Evolutionary conservation across 2,329 filamentous ascomycete genomes (phyloP), one percentile per base, ranked within the genome.

Genomic region (Colletotrichum somersetense): DNA sequence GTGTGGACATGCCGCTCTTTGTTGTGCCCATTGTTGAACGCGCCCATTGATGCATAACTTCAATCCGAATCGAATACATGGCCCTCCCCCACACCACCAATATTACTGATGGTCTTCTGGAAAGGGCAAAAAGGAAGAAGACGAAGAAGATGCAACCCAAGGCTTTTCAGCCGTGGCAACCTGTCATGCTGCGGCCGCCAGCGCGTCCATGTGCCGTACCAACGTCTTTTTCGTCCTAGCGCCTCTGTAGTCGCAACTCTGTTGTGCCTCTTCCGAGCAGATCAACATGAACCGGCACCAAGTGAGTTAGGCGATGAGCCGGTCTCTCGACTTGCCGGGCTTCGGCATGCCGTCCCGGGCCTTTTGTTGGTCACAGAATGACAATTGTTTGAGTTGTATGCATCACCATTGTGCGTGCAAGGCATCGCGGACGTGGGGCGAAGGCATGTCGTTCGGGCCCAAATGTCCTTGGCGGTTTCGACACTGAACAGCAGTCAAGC

Each of bases 181-280:
- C 48, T 48, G 57, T 62, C 68, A 67, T 71, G 64, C 65, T 52
- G 57, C 46, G 40, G 40, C 33, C 59, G 59, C 46, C 46, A 69
- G 55, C n/a, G 23, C 59, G 48, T 44, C 33, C 30, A 64, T 53
- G 66, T 69, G 65, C 65, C 58, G 53, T 40, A 53, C 69, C 55
- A 40, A 48, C 69, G 40, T 69, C 46, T 59, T 42, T 42, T 65
- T 20, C 59, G 55, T 35, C 46, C 57, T 69, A 72, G 70, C 64
- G 66, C n/a, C 42, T 56, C 35, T 35, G 55, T 56, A 72, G 70
- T 50, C 53, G 63, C 70, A 70, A 69, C 55, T 69, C 48, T 61
- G 70, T 46, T 50, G 46, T 70, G 59, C 48, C 38, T 40, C 59
- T 68, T 42, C 40, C 48, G 66, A 62, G 56, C 18, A 42, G 70